Evolutionary conservation across 140 eudicot genomes (phyloP), one percentile per base, ranked within the genome.

Genomic region (Oenanthe javanica): DNA sequence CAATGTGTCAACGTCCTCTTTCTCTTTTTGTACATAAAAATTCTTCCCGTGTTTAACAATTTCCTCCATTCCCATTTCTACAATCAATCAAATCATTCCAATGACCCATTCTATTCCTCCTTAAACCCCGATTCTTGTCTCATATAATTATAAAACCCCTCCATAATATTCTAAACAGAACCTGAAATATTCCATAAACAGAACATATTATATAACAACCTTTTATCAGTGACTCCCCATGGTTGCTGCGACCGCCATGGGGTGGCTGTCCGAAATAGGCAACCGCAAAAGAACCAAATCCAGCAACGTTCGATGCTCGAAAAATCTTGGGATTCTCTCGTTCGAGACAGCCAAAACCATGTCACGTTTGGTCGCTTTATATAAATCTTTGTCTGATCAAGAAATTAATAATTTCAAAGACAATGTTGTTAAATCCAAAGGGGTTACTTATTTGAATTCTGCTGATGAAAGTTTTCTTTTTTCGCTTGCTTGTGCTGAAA

Each of bases 281-380:
- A 74, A 76, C 64, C 66, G 31, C 52, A 76, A 76, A 27, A 59
- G 27, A 36, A 48, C 66, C 23, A 48, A 45, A 27, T 25, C 48
- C 66, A 2, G 23, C 45, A 4, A 76, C 1, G 11, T 38, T 27
- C 40, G 27, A 0, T 15, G 45, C 18, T 11, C 55, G 1, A 16
- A 54, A n/a, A 43, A 59, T 57, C 82, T 83, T 6, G 97, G 90
- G 0, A 91, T 94, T 80, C 91, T 94, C 21, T 84, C 96, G 0
- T 91, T 94, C 80, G 97, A 94, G 85, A 87, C 97, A 0, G 98
- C 93, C 9, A 85, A 88, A 61, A 81, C 91, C 75, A 84, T 89
- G 83, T 91, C 97, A 21, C 85, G 91, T 16, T 81, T 94, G 49
- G 63, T 94, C 57, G 90, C 93, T 36, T 83, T 94, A 12, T 87